Conservation (phyloP, 2,329 filamentous ascomycete genomes). For the Aspergillus ochraceoroseus region DNA sequence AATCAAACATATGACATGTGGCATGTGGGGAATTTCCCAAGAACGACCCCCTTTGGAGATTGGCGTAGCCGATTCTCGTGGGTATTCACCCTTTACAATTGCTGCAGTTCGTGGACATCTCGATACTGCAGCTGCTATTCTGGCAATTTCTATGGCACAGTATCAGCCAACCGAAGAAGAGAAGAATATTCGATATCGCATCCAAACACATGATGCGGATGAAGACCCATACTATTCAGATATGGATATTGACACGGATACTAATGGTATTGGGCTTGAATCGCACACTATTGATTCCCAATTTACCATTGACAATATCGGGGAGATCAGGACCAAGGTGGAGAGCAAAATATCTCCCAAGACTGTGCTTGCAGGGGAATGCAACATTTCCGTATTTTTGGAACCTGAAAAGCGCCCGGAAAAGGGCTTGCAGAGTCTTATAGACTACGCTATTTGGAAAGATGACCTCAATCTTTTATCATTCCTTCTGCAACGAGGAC, state of each 20-base stretch:
- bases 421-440: conserved; percentile 14
- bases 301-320: conserved; percentile 72
- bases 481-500: conserved; percentile 54
- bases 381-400: conserved; percentile 28
- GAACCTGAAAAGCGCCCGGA: conserved; percentile 6
- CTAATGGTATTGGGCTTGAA: conserved; percentile 28
- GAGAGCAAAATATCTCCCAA: conserved; percentile 59
- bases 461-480: conserved; percentile 54
- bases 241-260: conserved; percentile 18
- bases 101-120: conserved; percentile 63
- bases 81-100: conserved; percentile 61
- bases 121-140: conserved; percentile 58
- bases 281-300: conserved; percentile 58
- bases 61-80: conserved; percentile 51
- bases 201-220: conserved; percentile 31
- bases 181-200: conserved; percentile 37
- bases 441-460: conserved; percentile 48
- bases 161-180: conserved; percentile 56
- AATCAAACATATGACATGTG: conserved; percentile 44
- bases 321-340: conserved; percentile 63
- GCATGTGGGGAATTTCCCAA: conserved; percentile 42
- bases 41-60: conserved; percentile 60
- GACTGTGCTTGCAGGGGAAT: conserved; percentile 46
- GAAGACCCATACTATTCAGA: conserved; percentile 37
- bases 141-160: conserved; percentile 67